phyloP scores from a whole-genome alignment of 2,329 filamentous ascomycete genomes.

The Penicillium glabrum region DNA sequence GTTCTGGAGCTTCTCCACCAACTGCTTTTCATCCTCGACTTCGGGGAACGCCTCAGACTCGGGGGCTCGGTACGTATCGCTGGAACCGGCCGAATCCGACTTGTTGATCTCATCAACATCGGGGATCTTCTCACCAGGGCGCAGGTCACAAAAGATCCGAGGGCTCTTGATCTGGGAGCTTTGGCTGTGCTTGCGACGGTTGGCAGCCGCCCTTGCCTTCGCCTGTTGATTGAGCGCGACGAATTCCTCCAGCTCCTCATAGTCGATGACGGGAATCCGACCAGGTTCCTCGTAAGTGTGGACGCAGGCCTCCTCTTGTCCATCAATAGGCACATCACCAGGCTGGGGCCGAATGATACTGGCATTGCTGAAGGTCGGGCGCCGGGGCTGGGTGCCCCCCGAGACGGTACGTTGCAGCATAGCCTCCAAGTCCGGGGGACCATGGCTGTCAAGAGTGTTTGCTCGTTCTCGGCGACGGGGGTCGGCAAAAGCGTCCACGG shows the following conservation, averaged over 20 bases:
- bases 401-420: constrained; percentile 71
- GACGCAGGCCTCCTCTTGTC: constrained; percentile 74
- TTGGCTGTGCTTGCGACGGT: constrained; percentile 44
- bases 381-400: constrained; percentile 62
- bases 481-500: constrained; percentile 94
- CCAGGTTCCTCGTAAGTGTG: constrained; percentile 74
- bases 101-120: constrained; percentile 38
- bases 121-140: constrained; percentile 40
- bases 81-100: constrained; percentile 27
- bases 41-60: constrained; percentile 37
- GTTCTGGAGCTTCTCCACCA: constrained; percentile 39
- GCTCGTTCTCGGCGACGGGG: constrained; percentile 79
- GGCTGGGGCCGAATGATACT: constrained; percentile 55
- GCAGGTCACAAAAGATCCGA: constrained; percentile 63
- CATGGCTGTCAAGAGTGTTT: constrained; percentile 63
- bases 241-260: constrained; percentile 91
- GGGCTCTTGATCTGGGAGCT: constrained; percentile 53
- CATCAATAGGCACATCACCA: constrained; percentile 35
- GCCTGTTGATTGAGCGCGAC: constrained; percentile 62
- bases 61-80: constrained; percentile 29
- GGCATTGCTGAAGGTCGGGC: constrained; percentile 60
- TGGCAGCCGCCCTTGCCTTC: constrained; percentile 45
- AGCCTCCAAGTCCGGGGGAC: constrained; percentile 55
- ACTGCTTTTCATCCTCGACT: constrained; percentile 33
- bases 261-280: constrained; percentile 81